These are phyloP conservation scores for Plectosphaerella plurivora DNA, from an alignment of 2,329 filamentous ascomycete species.

Conservation along the genomic window DNA sequence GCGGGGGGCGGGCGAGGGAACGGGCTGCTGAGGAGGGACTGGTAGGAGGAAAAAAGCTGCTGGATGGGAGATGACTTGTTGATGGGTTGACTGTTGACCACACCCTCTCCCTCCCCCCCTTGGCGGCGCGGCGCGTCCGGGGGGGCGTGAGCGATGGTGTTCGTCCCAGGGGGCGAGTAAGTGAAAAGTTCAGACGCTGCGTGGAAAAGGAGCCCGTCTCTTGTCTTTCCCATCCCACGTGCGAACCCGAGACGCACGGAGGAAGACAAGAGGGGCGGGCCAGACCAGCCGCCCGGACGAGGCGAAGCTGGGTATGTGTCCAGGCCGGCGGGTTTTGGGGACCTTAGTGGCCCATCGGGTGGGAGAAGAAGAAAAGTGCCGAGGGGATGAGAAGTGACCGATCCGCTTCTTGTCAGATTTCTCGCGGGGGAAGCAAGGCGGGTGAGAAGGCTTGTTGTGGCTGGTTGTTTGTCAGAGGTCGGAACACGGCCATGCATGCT, in stretches of 20 bases:
- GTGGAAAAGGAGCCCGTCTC: not conserved
- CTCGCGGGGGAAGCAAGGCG: conserved; percentile 34
- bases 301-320: not conserved
- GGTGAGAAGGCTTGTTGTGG: conserved; percentile 22
- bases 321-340: not conserved
- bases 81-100: not conserved
- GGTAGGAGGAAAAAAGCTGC: no score
- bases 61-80: not conserved
- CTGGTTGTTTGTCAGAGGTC: conserved; percentile 1
- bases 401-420: conserved; percentile 28
- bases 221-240: not conserved
- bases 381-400: not conserved
- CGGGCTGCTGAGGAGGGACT: no score
- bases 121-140: no score
- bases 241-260: not conserved
- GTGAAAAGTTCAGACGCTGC: not conserved
- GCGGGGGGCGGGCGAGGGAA: not conserved
- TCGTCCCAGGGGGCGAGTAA: no score
- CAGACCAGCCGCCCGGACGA: no score
- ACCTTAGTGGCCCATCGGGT: not conserved
- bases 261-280: no score
- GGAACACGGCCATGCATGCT: not conserved
- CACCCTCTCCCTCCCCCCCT: not conserved
- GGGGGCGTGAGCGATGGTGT: no score
- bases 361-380: not conserved